phyloP scores from a whole-genome alignment of 345 rosid species.

The Linum tenue region DNA sequence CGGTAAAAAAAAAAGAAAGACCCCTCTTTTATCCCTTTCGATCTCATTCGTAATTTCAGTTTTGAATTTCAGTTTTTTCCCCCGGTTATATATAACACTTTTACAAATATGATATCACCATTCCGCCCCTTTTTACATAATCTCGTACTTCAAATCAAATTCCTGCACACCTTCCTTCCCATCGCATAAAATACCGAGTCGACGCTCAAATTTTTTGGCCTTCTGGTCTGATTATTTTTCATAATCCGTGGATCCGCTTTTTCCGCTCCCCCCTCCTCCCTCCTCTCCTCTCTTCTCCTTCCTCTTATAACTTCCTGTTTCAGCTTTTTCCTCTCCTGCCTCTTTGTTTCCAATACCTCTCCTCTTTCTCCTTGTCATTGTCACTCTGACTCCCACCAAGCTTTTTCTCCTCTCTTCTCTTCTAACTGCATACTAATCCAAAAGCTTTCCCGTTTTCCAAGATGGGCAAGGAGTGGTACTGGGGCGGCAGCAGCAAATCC shows the following conservation, averaged over 20 bases:
- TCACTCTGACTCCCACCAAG: constrained; percentile 14
- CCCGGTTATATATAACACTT: background rate
- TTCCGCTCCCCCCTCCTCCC: constrained; percentile 21
- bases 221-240: constrained; percentile 19
- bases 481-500: constrained; percentile 32
- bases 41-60: no score
- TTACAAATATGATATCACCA: background rate
- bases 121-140: no score
- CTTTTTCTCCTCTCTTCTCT: constrained; percentile 32
- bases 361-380: constrained; percentile 8
- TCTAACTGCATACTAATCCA: constrained; percentile 18
- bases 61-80: no score
- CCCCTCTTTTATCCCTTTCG: no score
- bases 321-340: background rate
- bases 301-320: background rate
- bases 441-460: constrained; percentile 10
- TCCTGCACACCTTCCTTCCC: no score
- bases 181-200: no score
- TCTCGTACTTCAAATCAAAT: no score
- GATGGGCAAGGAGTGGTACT: constrained; percentile 56
- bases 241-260: constrained; percentile 30
- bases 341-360: background rate
- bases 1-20: constrained; percentile 1
- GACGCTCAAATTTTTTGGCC: no score
- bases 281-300: background rate